Conservation (phyloP, 202 grass and related monocot genomes). For the Setaria viridis region DNA sequence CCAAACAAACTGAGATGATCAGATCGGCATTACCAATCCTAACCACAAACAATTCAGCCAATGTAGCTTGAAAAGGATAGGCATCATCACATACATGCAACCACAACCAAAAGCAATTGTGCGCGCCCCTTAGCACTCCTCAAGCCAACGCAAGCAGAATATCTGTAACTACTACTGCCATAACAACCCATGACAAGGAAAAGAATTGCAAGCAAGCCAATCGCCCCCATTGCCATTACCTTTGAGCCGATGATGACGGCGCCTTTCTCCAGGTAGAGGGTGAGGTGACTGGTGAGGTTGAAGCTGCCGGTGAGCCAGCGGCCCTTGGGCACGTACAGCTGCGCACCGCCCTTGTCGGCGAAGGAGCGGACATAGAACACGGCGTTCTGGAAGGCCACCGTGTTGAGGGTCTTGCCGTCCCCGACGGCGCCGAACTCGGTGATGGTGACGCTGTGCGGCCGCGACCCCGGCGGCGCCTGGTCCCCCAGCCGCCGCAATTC, state of each 20-base stretch:
- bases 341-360: constrained; percentile 91
- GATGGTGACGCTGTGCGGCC: constrained; percentile 94
- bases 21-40: constrained; percentile 38
- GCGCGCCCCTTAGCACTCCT: not conserved
- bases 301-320: constrained; percentile 97
- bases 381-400: constrained; percentile 92
- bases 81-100: constrained; percentile 47
- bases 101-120: constrained; percentile 17
- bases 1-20: constrained; percentile 43
- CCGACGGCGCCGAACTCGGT: constrained; percentile 97
- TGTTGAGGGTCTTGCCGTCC: constrained; percentile 83
- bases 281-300: constrained; percentile 92
- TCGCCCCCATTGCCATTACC: constrained; percentile 45
- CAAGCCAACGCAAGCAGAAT: constrained; percentile 33
- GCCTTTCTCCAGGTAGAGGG: constrained; percentile 79
- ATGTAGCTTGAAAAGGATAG: constrained; percentile 55
- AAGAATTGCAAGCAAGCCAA: constrained; percentile 28
- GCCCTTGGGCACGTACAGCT: constrained; percentile 91
- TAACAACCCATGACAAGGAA: constrained; percentile 42
- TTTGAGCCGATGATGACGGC: constrained; percentile 75
- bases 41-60: constrained; percentile 46
- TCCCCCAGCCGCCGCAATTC: constrained; percentile 37
- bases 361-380: constrained; percentile 93
- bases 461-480: constrained; percentile 39
- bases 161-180: constrained; percentile 38